Conservation (phyloP, 768 basidiomycete species). For the Candolleomyces aberdarensis region DNA sequence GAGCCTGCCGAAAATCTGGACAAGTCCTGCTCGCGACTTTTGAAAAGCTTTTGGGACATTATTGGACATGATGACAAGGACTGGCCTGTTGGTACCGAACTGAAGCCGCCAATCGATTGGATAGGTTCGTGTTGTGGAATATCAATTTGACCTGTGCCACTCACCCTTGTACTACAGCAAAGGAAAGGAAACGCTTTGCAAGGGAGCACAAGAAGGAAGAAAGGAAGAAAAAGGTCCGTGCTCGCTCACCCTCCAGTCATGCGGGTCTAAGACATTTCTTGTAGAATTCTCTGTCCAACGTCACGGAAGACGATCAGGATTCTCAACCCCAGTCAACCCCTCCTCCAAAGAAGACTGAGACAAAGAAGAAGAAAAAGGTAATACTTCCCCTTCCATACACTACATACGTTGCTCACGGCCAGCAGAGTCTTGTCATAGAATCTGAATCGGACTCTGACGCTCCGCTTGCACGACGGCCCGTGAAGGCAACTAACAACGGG, state of each 20-base stretch:
- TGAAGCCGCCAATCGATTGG: constrained; percentile 48
- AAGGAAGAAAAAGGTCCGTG: not conserved
- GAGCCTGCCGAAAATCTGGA: constrained; percentile 60
- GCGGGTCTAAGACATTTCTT: no score
- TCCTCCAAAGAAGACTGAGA: not conserved
- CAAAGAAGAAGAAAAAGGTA: constrained; percentile 3
- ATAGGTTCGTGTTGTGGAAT: constrained; percentile 42
- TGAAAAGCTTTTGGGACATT: constrained; percentile 63
- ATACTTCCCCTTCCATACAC: not conserved
- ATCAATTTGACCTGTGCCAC: constrained; percentile 2
- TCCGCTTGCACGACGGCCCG: not conserved
- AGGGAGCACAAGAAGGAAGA: constrained; percentile 24
- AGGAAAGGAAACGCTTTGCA: constrained; percentile 36
- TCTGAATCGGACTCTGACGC: constrained; percentile 5
- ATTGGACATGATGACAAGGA: constrained; percentile 56
- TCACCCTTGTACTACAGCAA: constrained; percentile 20
- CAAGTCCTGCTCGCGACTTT: constrained; percentile 48
- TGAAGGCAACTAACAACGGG: not conserved
- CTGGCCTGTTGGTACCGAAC: constrained; percentile 44
- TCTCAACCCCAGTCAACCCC: not conserved
- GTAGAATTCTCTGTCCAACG: not conserved
- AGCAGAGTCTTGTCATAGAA: not conserved
- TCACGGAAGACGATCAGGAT: not conserved
- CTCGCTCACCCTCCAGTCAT: no score
- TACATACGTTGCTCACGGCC: no score